Evolutionary conservation across 352 stramenopile species (phyloP).

Genomic region (Phytophthora sansomeana): DNA sequence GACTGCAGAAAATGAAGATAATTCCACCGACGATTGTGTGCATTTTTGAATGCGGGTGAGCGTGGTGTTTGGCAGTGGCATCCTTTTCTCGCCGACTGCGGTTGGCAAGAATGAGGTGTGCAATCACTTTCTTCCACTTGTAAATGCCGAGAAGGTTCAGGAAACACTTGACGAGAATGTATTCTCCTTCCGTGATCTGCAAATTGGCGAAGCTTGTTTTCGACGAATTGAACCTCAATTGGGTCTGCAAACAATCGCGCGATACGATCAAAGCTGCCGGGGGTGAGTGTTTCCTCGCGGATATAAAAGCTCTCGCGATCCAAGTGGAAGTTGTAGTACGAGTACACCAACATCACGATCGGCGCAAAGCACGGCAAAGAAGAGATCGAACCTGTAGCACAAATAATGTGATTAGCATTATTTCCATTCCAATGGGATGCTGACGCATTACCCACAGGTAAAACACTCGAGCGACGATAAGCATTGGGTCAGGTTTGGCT

Average conservation of each 20-base stretch:
- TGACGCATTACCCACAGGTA: conserved; percentile 43
- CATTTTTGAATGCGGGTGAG: conserved; percentile 28
- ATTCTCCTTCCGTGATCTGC: conserved; percentile 38
- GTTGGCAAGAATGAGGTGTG: conserved; percentile 40
- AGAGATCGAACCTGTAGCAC: conserved; percentile 49
- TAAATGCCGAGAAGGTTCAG: conserved; percentile 53
- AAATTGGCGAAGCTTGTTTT: conserved; percentile 44
- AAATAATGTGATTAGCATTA: background rate
- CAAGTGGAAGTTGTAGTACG: conserved; percentile 50
- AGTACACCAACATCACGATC: conserved; percentile 50
- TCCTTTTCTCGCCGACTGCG: conserved; percentile 27
- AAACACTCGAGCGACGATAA: conserved; percentile 47
- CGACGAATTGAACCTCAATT: conserved; percentile 45
- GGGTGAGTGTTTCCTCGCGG: conserved; percentile 34
- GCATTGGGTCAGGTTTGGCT: conserved; percentile 34
- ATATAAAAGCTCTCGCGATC: conserved; percentile 44
- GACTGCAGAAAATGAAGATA: conserved; percentile 50
- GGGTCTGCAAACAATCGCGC: conserved; percentile 47
- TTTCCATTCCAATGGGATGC: background rate
- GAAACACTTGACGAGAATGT: conserved; percentile 49
- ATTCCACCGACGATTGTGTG: conserved; percentile 46
- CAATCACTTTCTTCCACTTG: conserved; percentile 61
- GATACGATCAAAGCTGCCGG: conserved; percentile 47
- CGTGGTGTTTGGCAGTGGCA: conserved; percentile 3
- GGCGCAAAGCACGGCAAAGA: conserved; percentile 64